phyloP scores from a whole-genome alignment of 2,329 filamentous ascomycete species.

The Tolypocladium tropicale region DNA sequence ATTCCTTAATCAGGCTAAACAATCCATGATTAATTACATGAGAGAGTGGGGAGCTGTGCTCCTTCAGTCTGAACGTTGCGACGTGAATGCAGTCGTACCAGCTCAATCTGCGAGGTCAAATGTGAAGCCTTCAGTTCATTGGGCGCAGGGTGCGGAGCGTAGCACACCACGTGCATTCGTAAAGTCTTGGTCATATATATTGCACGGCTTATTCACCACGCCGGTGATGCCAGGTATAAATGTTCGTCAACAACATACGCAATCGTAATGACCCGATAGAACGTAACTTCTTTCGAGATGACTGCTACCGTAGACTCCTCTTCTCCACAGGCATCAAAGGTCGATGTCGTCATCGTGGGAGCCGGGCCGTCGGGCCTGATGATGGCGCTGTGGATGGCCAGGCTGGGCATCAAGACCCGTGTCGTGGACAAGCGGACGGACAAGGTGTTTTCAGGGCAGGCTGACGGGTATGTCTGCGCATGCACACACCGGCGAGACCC shows the following conservation, averaged over 20 bases:
- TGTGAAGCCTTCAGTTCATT: neutral
- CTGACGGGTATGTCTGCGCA: conserved; percentile 21
- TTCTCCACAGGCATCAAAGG: conserved; percentile 8
- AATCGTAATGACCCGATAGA: neutral
- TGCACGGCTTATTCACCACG: neutral
- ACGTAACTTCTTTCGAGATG: neutral
- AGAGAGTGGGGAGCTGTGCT: neutral
- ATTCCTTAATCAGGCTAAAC: neutral
- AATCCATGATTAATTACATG: neutral
- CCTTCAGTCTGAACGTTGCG: neutral
- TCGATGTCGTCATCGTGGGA: conserved; percentile 28
- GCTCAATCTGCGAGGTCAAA: neutral
- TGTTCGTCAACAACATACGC: neutral
- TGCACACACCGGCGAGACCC: neutral
- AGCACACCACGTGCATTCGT: neutral
- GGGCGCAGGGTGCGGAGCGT: neutral
- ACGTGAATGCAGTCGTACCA: neutral
- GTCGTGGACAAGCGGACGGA: conserved; percentile 33
- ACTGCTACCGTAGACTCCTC: neutral
- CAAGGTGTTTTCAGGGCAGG: conserved; percentile 29
- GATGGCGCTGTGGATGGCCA: conserved; percentile 31
- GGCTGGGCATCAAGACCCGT: conserved; percentile 28
- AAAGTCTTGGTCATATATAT: neutral
- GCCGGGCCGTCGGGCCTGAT: conserved; percentile 32
- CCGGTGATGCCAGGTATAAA: no score